Percentiles rank a stretch among this genome's conserved stretches.
These are phyloP conservation scores for Aspergillus nanangensis DNA, from an alignment of 495 filamentous ascomycete species.

Conservation along the genomic window DNA sequence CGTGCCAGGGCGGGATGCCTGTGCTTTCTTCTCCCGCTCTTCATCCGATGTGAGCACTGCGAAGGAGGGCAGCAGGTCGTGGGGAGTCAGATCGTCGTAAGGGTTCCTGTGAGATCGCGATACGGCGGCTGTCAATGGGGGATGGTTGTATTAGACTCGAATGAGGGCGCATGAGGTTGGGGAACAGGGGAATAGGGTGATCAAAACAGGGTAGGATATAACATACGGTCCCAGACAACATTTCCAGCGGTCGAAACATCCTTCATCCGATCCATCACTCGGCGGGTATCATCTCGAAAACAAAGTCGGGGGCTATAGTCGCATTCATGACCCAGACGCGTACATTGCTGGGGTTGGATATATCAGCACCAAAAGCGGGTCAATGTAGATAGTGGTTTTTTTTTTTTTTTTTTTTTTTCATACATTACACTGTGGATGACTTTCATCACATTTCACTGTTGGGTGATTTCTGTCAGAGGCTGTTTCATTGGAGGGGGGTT, in stretches of 20 bases:
- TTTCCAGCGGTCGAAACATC: conserved; percentile 46
- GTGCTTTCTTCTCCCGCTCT: conserved; percentile 55
- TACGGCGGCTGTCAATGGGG: conserved; percentile 3
- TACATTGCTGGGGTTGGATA: conserved; percentile 43
- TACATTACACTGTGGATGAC: conserved; percentile 50
- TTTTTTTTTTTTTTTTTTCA: conserved; percentile 8
- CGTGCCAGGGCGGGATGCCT: conserved; percentile 47
- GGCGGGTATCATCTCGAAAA: conserved; percentile 53
- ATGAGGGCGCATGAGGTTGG: too few species aligned
- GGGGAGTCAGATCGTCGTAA: background rate
- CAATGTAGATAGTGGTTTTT: too few species aligned
- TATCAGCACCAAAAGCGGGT: conserved; percentile 11
- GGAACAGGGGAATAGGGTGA: too few species aligned
- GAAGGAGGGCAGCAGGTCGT: conserved; percentile 48
- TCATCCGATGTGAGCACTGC: conserved; percentile 53
- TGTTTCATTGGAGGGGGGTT: background rate
- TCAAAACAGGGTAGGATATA: too few species aligned
- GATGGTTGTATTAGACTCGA: background rate
- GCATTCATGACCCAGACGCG: conserved; percentile 50
- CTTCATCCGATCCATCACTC: conserved; percentile 52
- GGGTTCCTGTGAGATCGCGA: background rate
- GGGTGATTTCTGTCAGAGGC: conserved; percentile 8
- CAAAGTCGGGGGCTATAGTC: conserved; percentile 53
- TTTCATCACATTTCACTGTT: conserved; percentile 50
- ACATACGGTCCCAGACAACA: conserved; percentile 52